phyloP scores from a whole-genome alignment of 768 basidiomycete species.

The Boletus sp. region DNA sequence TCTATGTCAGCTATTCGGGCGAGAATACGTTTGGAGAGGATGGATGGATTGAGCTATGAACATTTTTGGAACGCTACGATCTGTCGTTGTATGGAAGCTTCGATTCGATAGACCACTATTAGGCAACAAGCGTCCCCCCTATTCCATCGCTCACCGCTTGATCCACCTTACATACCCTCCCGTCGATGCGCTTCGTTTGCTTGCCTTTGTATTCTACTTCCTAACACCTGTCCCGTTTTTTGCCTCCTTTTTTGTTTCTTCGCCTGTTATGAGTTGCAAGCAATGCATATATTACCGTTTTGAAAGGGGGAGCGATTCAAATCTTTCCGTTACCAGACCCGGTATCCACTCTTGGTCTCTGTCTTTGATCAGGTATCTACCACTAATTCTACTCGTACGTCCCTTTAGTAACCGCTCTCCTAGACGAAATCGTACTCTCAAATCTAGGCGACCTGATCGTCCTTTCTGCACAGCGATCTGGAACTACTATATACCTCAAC shows the following conservation, averaged over 20 bases:
- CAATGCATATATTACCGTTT: constrained; percentile 2
- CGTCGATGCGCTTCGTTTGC: constrained; percentile 15
- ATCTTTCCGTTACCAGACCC: background rate
- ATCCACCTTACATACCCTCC: constrained; percentile 28
- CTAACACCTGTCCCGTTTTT: constrained; percentile 9
- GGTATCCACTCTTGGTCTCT: no score
- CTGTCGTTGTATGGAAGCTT: constrained; percentile 20
- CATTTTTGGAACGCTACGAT: constrained; percentile 17
- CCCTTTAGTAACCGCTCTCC: background rate
- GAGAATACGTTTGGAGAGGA: constrained; percentile 88
- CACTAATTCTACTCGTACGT: background rate
- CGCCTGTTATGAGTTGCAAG: constrained; percentile 16
- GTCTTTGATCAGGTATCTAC: background rate
- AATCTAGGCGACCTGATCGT: background rate
- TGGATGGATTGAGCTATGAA: constrained; percentile 34
- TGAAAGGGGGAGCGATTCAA: background rate
- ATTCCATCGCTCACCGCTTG: constrained; percentile 7
- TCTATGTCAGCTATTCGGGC: constrained; percentile 97
- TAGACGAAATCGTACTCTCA: background rate
- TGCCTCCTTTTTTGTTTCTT: constrained; percentile 1
- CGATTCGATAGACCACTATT: constrained; percentile 25
- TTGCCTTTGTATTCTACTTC: constrained; percentile 28
- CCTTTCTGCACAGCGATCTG: background rate
- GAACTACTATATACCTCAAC: background rate
- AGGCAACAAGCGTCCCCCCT: constrained; percentile 25